Conservation (phyloP, 1,139 yeast species). For the Blastobotrys proliferans region DNA sequence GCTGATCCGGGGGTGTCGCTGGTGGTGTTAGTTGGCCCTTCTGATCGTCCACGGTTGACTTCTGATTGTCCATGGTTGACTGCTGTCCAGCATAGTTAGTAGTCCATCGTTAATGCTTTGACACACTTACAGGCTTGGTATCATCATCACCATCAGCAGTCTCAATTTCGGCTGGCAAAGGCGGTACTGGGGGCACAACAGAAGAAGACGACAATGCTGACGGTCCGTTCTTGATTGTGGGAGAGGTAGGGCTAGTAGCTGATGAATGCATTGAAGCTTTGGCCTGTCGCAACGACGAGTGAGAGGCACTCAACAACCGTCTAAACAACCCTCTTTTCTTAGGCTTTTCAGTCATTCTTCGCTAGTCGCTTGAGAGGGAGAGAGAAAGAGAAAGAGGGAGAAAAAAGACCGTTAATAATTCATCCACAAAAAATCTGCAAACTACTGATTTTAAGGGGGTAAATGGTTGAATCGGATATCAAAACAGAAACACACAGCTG, state of each 20-base stretch:
- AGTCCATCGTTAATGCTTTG: too few relatives aligned
- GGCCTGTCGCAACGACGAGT: constrained; percentile 15
- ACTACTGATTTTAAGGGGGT: neutral
- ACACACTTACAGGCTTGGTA: too few relatives aligned
- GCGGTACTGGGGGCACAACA: too few relatives aligned
- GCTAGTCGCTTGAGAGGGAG: neutral
- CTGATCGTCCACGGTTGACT: too few relatives aligned
- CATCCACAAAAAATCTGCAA: neutral
- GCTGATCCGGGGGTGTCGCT: neutral
- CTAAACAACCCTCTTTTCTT: constrained; percentile 19
- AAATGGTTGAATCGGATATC: too few relatives aligned
- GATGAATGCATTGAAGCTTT: constrained; percentile 1
- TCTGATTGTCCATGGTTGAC: too few relatives aligned
- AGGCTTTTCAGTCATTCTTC: constrained; percentile 6
- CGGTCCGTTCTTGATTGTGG: neutral
- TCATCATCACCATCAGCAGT: too few relatives aligned
- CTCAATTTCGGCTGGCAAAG: too few relatives aligned
- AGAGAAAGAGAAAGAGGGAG: neutral
- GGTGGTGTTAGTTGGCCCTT: too few relatives aligned
- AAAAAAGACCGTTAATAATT: neutral
- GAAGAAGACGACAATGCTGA: neutral
- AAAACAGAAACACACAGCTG: neutral
- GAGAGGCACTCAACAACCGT: constrained; percentile 19
- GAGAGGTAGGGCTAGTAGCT: neutral
- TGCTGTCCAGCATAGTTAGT: too few relatives aligned